A percentile compares a stretch with the other conserved stretches of the same genome.
Conservation (phyloP, 805 yeast species). For the Candida argentea region DNA sequence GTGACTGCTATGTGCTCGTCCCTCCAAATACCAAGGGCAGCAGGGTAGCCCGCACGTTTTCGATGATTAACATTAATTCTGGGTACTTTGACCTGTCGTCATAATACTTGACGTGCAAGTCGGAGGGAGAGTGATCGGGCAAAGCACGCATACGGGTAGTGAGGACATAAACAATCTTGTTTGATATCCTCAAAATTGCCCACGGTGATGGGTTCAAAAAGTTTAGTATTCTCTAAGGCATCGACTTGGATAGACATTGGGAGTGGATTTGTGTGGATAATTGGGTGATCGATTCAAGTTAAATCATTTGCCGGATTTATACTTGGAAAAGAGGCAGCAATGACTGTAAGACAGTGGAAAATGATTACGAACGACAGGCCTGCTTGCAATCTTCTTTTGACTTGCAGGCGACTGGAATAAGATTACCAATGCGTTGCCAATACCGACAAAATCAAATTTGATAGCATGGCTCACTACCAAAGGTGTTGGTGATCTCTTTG, state of each 20-base stretch:
- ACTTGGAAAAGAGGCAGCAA: too few species aligned
- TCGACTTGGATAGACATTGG: neutral
- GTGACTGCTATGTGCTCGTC: conserved; percentile 13
- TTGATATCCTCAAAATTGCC: conserved; percentile 24
- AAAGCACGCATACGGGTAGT: conserved; percentile 37
- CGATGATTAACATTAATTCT: conserved; percentile 47
- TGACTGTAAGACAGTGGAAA: too few species aligned
- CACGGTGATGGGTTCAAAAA: conserved; percentile 36
- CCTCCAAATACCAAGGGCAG: conserved; percentile 11
- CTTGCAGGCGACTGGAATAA: too few species aligned
- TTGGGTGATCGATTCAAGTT: too few species aligned
- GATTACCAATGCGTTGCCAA: too few species aligned
- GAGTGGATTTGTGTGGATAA: too few species aligned
- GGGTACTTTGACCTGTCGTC: conserved; percentile 42
- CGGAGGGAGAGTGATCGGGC: conserved; percentile 33
- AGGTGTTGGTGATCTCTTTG: too few species aligned
- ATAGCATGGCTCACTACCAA: too few species aligned
- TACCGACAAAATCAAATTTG: too few species aligned
- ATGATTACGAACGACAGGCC: too few species aligned
- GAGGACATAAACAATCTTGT: conserved; percentile 41
- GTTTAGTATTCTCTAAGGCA: conserved; percentile 17
- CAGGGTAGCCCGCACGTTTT: conserved; percentile 19
- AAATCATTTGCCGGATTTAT: too few species aligned
- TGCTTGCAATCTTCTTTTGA: too few species aligned
- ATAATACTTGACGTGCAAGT: conserved; percentile 43